Conservation (phyloP, 2,329 filamentous ascomycete species). For the Gyromitra esculenta region DNA sequence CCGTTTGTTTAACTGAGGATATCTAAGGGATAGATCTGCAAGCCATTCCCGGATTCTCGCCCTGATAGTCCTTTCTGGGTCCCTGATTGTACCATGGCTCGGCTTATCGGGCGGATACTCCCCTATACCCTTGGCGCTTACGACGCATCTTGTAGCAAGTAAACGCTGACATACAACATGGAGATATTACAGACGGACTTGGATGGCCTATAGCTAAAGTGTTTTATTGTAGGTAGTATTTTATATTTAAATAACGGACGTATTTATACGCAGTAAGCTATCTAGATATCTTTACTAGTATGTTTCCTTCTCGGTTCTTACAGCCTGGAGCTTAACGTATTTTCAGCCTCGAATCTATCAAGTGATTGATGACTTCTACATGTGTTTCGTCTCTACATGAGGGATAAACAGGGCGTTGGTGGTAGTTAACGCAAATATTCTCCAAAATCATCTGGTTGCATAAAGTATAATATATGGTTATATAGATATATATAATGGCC, state of each 20-base stretch:
- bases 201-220: too few species aligned
- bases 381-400: background rate
- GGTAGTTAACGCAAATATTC: too few species aligned
- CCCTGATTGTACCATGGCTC: background rate
- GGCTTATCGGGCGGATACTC: background rate
- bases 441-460: too few species aligned
- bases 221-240: too few species aligned
- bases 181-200: too few species aligned
- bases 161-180: too few species aligned
- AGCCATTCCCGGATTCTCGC: background rate
- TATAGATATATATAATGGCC: background rate
- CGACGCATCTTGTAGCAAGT: background rate
- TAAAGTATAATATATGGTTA: too few species aligned
- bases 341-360: background rate
- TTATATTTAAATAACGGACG: too few species aligned
- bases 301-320: too few species aligned
- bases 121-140: background rate
- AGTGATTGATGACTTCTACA: background rate
- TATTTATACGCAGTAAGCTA: too few species aligned
- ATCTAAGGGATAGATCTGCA: background rate
- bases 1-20: background rate
- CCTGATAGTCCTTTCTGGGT: background rate
- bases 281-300: too few species aligned
- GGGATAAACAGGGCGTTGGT: background rate
- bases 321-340: too few species aligned